Base-by-base conservation (phyloP, 257 asterid species). In the Penstemon davidsonii region DNA sequence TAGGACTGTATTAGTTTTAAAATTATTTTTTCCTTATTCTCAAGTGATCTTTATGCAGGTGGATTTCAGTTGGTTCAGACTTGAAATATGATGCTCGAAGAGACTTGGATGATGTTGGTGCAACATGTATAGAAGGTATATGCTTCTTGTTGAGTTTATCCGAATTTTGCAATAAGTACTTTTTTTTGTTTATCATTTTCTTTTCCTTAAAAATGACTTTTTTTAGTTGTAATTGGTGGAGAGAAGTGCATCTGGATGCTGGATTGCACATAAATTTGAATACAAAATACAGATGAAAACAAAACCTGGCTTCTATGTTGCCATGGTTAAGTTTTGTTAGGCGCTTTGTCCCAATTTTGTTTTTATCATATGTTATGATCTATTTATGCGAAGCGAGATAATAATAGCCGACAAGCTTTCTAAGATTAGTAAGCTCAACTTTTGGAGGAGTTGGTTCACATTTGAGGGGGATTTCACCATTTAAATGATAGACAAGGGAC, bases 1-100 rank as follows among this genome's bases (percentile, higher is more conserved):
- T 45, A n/a, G 43, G 41, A 67, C 54, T 68, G 70, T 55, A 40
- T 62, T 53, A 64, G 75, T 69, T 66, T 4, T 7, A 55, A 66
- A 59, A 50, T 50, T 42, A 54, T 45, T 49, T 80, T 52, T 72
- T 39, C n/a, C 54, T 59, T 69, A 73, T 47, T 82, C 68, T 57
- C 64, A 53, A 51, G 70, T 76, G 76, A 42, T 71, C 68, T 76
- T 76, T 68, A 49, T 63, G 44, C 85, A 94, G 99, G 91, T 94
- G 99, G 99, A 88, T 94, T 75, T 91, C 99, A 79, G 86, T 94
- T 79, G 99, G 97, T 77, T 91, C 99, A 57, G 99, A 94, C 87
- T 80, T 94, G 87, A 86, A 87, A 79, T 91, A 81, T 62, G 99
- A 91, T 81, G 92, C 99, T 79, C 84, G 88, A 79, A 83, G 99